Conservation (phyloP, 805 yeast genomes). For the Brettanomyces anomalus region DNA sequence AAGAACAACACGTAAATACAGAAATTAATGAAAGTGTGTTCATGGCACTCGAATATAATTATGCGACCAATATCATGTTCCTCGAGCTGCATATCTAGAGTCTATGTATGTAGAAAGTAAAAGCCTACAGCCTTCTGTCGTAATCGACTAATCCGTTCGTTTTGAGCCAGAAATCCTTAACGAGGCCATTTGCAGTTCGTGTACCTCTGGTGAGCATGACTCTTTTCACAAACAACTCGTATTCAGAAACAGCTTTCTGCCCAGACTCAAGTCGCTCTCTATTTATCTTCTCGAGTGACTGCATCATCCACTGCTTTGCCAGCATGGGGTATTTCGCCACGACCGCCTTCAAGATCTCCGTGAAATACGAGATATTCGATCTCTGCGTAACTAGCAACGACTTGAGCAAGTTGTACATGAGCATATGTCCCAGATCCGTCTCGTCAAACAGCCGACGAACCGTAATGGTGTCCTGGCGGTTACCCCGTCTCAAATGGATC, state of each 20-base stretch:
- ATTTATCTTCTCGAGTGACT: constrained; percentile 22
- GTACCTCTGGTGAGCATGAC: constrained; percentile 57
- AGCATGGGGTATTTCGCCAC: constrained; percentile 28
- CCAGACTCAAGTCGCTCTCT: constrained; percentile 15
- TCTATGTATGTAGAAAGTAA: neutral
- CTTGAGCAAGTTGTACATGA: constrained; percentile 29
- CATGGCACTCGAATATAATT: too few relatives aligned
- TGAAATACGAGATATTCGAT: constrained; percentile 52
- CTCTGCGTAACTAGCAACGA: constrained; percentile 43
- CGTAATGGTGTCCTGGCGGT: constrained; percentile 23
- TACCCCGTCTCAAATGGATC: constrained; percentile 36
- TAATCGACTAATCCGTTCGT: constrained; percentile 47
- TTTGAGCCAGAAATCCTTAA: constrained; percentile 58
- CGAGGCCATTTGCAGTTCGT: constrained; percentile 44
- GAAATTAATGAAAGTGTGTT: too few relatives aligned
- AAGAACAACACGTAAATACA: too few relatives aligned
- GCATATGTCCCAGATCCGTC: constrained; percentile 22
- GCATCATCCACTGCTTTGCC: constrained; percentile 40
- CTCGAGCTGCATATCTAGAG: neutral
- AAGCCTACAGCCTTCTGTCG: neutral
- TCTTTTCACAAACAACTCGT: constrained; percentile 43
- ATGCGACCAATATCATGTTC: neutral
- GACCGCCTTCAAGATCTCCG: constrained; percentile 38
- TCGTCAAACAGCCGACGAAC: constrained; percentile 19
- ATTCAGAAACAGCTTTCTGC: constrained; percentile 20